These are phyloP conservation scores for Narthecium ossifragum DNA, from an alignment of 106 monocot species.

Conservation along the genomic window DNA sequence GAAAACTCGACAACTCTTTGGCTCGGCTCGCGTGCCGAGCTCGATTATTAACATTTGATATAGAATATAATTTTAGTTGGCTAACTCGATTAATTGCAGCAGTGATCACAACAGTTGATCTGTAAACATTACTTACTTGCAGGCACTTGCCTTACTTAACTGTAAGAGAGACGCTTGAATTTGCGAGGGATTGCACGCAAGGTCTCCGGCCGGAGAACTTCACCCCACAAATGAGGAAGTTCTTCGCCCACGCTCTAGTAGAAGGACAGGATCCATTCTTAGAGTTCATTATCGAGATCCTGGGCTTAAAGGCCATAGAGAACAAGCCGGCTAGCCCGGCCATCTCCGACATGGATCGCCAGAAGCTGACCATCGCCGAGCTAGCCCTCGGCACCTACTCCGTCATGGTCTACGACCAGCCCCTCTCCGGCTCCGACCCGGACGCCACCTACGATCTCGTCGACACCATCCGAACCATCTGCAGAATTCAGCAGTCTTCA, in stretches of 20 bases:
- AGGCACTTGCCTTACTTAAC: conserved; percentile 6
- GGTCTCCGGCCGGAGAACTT: conserved; percentile 4
- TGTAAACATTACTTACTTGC: too few species aligned
- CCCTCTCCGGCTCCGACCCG: conserved; percentile 2
- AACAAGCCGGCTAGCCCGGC: background rate
- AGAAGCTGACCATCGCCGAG: conserved; percentile 3
- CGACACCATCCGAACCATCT: conserved; percentile 8
- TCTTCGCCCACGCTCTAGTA: conserved; percentile 14
- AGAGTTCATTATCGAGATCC: conserved; percentile 9
- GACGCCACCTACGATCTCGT: conserved; percentile 1
- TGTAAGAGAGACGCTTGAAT: conserved; percentile 5
- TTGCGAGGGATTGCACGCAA: conserved; percentile 9
- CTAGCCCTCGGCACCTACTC: conserved; percentile 4
- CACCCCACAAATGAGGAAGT: conserved; percentile 5
- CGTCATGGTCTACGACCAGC: background rate
- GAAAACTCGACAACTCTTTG: too few species aligned
- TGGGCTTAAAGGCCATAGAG: conserved; percentile 10
- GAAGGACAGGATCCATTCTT: conserved; percentile 16
- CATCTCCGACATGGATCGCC: conserved; percentile 1
- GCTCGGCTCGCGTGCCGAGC: too few species aligned
- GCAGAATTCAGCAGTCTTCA: conserved; percentile 10
- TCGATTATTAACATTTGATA: too few species aligned
- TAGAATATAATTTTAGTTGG: too few species aligned
- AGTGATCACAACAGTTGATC: too few species aligned
- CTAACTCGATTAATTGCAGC: too few species aligned